phyloP scores from a whole-genome alignment of 495 filamentous ascomycete species.

The Cryomyces antarcticus region DNA sequence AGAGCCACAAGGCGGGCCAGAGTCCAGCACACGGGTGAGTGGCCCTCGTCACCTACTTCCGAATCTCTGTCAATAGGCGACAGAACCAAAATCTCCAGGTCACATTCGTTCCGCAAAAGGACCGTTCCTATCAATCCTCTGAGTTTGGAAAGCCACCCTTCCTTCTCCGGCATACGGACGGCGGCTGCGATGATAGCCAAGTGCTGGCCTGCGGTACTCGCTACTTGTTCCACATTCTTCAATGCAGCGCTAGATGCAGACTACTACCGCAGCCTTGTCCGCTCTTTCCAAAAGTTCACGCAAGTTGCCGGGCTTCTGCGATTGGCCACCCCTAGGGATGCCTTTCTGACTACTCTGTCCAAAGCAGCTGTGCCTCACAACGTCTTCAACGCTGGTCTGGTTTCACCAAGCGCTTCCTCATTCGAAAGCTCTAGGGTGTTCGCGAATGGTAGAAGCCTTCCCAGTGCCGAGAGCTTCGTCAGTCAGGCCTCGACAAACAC shows the following conservation, averaged over 20 bases:
- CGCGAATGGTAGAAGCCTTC: constrained; percentile 39
- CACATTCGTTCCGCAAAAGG: constrained; percentile 26
- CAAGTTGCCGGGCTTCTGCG: constrained; percentile 82
- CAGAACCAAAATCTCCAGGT: constrained; percentile 3
- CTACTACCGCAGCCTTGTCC: constrained; percentile 80
- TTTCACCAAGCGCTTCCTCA: constrained; percentile 22
- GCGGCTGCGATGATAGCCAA: constrained; percentile 67
- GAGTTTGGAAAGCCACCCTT: constrained; percentile 44
- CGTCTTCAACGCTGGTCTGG: constrained; percentile 38
- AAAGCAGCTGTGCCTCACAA: constrained; percentile 79
- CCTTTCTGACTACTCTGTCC: constrained; percentile 79
- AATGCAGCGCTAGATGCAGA: constrained; percentile 85
- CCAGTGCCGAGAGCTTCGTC: constrained; percentile 42
- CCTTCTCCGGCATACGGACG: constrained; percentile 46
- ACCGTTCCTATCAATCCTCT: constrained; percentile 61
- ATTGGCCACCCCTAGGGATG: constrained; percentile 71
- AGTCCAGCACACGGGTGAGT: constrained; percentile 3
- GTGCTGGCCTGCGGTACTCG: constrained; percentile 90
- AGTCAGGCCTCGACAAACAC: constrained; percentile 25
- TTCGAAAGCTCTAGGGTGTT: constrained; percentile 33
- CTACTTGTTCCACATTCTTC: constrained; percentile 83
- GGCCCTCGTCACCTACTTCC: background rate
- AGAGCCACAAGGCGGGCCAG: constrained; percentile 25
- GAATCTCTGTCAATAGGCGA: background rate
- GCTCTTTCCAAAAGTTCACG: constrained; percentile 85